Evolutionary conservation across 306 rosid species (phyloP).

Genomic region (Betula pendula): DNA sequence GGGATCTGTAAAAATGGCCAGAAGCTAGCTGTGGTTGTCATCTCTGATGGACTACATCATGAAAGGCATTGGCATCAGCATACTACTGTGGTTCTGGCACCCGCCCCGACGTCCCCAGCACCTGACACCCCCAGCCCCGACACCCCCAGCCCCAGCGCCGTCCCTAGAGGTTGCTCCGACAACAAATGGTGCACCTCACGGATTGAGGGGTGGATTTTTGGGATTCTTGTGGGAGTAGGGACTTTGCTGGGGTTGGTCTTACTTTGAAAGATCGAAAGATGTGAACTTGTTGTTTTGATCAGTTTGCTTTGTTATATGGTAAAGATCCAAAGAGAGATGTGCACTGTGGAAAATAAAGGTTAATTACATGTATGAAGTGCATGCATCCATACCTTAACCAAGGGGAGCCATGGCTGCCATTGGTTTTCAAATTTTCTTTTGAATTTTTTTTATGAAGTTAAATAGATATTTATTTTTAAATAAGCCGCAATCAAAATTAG

Average conservation of each 20-base stretch:
- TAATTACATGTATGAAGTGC: no score
- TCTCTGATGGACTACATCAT: background rate
- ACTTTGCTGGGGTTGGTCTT: conserved; percentile 14
- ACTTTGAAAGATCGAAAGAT: background rate
- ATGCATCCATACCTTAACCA: no score
- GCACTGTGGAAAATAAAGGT: background rate
- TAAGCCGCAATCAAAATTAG: no score
- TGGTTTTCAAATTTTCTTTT: no score
- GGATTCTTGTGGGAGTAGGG: conserved; percentile 7
- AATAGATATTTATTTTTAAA: no score
- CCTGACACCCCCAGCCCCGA: background rate
- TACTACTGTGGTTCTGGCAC: background rate
- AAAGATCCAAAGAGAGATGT: background rate
- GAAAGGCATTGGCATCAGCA: no score
- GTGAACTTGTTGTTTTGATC: background rate
- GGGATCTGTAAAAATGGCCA: background rate
- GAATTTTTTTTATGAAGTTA: no score
- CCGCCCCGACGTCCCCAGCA: no score
- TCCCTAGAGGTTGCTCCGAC: background rate
- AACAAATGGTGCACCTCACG: background rate
- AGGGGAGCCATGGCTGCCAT: no score
- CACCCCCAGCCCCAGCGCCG: background rate
- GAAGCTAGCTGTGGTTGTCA: background rate
- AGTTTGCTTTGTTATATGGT: background rate
- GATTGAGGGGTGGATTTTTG: background rate